phyloP scores from a whole-genome alignment of 2,329 filamentous ascomycete species.

The Penicillium sp. region DNA sequence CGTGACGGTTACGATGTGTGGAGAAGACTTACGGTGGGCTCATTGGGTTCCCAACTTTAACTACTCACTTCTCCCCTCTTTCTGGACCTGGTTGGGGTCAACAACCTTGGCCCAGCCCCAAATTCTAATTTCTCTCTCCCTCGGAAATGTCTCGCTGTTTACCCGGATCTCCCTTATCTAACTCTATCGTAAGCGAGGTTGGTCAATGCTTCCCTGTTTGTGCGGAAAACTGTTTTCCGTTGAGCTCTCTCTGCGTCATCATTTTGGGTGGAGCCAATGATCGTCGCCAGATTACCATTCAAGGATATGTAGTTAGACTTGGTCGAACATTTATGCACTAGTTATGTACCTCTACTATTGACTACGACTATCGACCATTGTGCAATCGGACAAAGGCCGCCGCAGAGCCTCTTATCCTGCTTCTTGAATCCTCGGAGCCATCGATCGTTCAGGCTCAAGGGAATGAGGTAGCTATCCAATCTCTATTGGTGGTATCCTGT shows the following conservation, averaged over 20 bases:
- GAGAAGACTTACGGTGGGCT: not conserved
- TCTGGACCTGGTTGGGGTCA: not conserved
- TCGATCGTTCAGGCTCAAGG: not conserved
- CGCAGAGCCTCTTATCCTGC: not conserved
- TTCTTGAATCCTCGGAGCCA: not conserved
- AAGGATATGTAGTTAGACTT: too few species aligned
- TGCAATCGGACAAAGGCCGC: not conserved
- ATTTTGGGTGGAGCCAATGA: too few species aligned
- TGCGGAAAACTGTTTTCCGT: too few species aligned
- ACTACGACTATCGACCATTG: too few species aligned
- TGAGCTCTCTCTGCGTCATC: too few species aligned
- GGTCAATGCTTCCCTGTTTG: too few species aligned
- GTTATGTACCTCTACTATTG: too few species aligned
- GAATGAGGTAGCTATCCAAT: not conserved
- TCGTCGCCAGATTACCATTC: too few species aligned
- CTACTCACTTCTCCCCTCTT: not conserved
- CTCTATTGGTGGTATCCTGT: not conserved
- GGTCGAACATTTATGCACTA: too few species aligned
- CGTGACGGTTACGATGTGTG: constrained; percentile 12
- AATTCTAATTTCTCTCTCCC: not conserved
- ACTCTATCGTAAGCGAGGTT: not conserved
- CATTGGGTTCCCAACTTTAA: constrained; percentile 5
- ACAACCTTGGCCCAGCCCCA: not conserved
- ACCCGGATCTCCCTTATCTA: not conserved
- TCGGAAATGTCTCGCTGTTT: not conserved